Conservation (phyloP, 2,329 filamentous ascomycete genomes). For the Trichoderma sp. region DNA sequence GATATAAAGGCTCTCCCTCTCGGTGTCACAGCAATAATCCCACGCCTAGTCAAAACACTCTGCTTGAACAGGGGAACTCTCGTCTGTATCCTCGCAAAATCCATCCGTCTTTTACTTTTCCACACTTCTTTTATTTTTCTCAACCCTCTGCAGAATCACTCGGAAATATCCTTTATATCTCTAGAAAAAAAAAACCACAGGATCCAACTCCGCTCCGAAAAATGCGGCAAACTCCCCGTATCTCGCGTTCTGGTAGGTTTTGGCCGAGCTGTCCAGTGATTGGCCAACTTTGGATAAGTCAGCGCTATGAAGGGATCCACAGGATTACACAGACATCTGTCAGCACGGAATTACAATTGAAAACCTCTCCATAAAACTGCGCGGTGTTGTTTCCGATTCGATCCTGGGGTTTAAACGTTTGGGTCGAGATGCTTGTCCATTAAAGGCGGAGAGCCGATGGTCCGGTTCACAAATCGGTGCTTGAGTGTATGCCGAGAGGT, state of each 20-base stretch:
- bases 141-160: neutral
- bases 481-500: neutral
- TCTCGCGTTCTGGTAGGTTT: neutral
- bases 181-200: neutral
- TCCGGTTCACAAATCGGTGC: neutral
- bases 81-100: neutral
- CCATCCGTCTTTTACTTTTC: neutral
- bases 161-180: neutral
- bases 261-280: neutral
- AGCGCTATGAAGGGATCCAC: neutral
- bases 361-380: neutral
- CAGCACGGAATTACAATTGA: neutral
- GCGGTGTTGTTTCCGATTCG: neutral
- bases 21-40: neutral
- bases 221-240: neutral
- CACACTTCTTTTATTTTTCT: neutral
- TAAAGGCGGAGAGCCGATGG: neutral
- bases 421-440: neutral
- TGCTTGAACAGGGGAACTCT: neutral
- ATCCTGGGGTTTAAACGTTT: neutral
- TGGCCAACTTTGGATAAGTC: neutral
- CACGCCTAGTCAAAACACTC: neutral
- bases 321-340: constrained; percentile 8
- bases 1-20: neutral
- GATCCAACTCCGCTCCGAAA: neutral